Conservation (phyloP, 2,329 filamentous ascomycete genomes). For the Colletotrichum navitas region DNA sequence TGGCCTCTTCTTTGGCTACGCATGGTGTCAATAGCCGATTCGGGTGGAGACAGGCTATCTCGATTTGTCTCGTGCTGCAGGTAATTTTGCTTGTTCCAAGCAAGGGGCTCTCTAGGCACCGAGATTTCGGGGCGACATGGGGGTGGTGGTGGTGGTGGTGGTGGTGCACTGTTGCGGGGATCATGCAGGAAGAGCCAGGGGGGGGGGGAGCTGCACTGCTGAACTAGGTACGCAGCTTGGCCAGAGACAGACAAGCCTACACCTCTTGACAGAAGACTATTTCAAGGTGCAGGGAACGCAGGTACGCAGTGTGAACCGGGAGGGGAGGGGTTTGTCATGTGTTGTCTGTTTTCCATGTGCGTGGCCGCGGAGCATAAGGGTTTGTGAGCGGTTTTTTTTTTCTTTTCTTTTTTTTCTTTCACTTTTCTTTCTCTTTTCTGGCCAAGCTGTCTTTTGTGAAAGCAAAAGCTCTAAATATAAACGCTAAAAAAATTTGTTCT, state of each 20-base stretch:
- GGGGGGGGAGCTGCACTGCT: not conserved
- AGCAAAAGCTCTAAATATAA: no score
- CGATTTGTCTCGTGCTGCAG: not conserved
- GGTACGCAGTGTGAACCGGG: no score
- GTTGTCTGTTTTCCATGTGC: not conserved
- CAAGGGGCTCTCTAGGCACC: not conserved
- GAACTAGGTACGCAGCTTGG: not conserved
- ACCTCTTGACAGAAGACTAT: not conserved
- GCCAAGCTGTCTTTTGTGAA: no score
- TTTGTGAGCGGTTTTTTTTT: not conserved
- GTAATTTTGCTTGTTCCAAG: not conserved
- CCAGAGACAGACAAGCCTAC: not conserved
- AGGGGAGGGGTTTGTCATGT: no score
- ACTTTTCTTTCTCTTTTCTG: no score
- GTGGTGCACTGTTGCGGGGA: not conserved
- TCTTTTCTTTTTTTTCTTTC: not conserved
- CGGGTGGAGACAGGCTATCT: not conserved
- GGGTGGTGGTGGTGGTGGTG: not conserved
- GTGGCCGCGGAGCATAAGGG: not conserved
- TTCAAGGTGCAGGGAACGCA: not conserved
- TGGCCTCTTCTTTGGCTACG: not conserved
- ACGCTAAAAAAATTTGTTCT: no score
- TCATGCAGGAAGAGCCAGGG: not conserved
- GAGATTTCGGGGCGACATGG: slow-evolving; percentile 3
- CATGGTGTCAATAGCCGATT: not conserved